These are phyloP conservation scores for Tinospora cordifolia DNA, from an alignment of 164 flowering plant species.

Conservation along the genomic window DNA sequence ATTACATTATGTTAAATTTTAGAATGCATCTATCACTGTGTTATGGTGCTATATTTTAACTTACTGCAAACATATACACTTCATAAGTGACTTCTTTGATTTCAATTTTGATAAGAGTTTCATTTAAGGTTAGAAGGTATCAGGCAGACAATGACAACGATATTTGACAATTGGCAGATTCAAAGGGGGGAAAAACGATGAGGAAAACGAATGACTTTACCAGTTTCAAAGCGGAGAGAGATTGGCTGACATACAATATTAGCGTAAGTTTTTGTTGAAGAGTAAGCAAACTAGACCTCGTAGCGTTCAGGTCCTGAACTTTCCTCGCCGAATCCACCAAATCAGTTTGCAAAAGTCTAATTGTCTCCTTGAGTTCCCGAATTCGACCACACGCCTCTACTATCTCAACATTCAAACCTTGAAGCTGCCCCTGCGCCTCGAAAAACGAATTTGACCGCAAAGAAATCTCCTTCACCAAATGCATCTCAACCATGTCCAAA, in stretches of 20 bases:
- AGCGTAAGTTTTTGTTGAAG: constrained; percentile 72
- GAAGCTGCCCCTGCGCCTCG: constrained; percentile 92
- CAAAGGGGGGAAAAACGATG: neutral
- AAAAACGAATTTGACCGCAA: constrained; percentile 83
- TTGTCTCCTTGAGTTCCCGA: constrained; percentile 69
- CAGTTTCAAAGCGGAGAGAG: constrained; percentile 80
- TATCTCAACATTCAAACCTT: constrained; percentile 70
- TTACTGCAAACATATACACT: neutral
- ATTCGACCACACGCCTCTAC: constrained; percentile 76
- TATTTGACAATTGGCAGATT: neutral
- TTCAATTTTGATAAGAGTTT: too few relatives aligned
- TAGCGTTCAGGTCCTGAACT: constrained; percentile 63
- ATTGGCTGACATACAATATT: constrained; percentile 78
- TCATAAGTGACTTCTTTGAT: neutral
- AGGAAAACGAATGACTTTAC: constrained; percentile 24
- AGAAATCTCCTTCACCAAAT: constrained; percentile 94
- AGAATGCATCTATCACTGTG: neutral
- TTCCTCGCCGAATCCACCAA: constrained; percentile 74
- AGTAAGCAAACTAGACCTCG: constrained; percentile 51
- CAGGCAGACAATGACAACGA: neutral
- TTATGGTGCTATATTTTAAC: neutral
- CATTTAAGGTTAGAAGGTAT: too few relatives aligned
- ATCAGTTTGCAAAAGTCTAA: constrained; percentile 64
- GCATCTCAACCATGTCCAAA: constrained; percentile 87
- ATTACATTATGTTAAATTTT: neutral